A percentile compares a stretch with the other conserved stretches of the same genome.
These are phyloP conservation scores for Microbotryum violaceum DNA, from an alignment of 1,284 basidiomycete species.

Conservation along the genomic window DNA sequence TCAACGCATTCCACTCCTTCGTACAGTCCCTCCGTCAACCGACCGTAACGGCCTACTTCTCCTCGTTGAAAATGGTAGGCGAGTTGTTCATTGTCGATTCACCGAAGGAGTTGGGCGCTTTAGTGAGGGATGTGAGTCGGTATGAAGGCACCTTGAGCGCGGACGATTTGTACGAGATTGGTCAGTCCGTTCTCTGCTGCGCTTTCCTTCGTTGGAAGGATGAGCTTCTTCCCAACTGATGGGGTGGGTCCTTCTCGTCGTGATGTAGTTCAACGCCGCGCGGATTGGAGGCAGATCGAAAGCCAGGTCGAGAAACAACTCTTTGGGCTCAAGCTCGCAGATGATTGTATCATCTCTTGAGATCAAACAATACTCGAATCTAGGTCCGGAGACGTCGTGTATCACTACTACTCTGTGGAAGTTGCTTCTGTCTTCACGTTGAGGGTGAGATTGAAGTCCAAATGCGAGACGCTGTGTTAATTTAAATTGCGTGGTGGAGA, in stretches of 20 bases:
- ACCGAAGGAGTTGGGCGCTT: slow-evolving; percentile 79
- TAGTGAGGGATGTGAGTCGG: slow-evolving; percentile 84
- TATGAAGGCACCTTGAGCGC: slow-evolving; percentile 88
- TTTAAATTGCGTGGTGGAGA: neutral
- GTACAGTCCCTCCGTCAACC: slow-evolving; percentile 64
- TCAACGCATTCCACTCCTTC: slow-evolving; percentile 87
- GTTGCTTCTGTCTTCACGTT: too few species aligned
- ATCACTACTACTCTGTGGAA: too few species aligned
- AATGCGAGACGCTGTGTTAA: too few species aligned
- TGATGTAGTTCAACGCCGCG: slow-evolving; percentile 49
- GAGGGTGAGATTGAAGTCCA: too few species aligned
- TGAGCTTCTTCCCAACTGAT: slow-evolving; percentile 2
- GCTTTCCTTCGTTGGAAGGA: neutral
- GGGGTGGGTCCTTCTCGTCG: neutral
- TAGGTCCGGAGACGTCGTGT: too few species aligned
- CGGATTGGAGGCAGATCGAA: slow-evolving; percentile 96
- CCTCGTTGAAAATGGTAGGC: slow-evolving; percentile 90
- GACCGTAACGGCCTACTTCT: slow-evolving; percentile 72
- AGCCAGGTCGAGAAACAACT: slow-evolving; percentile 77
- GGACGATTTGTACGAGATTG: slow-evolving; percentile 80
- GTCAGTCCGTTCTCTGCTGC: slow-evolving; percentile 3
- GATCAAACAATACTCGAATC: too few species aligned
- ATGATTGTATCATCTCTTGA: slow-evolving; percentile 31
- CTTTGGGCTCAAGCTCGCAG: slow-evolving; percentile 32
- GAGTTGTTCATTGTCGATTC: slow-evolving; percentile 72